Base-by-base conservation (phyloP, 345 rosid species). In the Camelina hispida region DNA sequence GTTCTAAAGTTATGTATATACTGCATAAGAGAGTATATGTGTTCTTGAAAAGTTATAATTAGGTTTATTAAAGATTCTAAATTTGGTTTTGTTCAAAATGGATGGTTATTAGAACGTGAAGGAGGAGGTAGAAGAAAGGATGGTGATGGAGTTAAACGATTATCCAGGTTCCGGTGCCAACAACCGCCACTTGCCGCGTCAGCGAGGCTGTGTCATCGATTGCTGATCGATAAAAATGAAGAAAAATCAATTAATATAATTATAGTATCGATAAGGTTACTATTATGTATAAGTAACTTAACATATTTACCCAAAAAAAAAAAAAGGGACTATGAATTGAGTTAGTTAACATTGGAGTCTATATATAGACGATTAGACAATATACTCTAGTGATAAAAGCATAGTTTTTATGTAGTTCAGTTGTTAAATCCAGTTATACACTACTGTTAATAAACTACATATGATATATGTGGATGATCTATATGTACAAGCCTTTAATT, bases 141-240 rank as follows among this genome's bases (percentile, higher is more conserved):
- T 64, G 78, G 40, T 2, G 5, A 53, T 81, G 76, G 86, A 87
- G 72, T 37, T 88, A 48, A 83, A 83, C 38, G 96, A 90, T 68
- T 88, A 88, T 75, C 93, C 90, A 5, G 93, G 93, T 22, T 79
- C 89, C 0, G 96, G 91, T 43, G 91, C 96, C 35, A 90, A 90
- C 62, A 81, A 88, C 66, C 93, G 93, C 46, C 96, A 90, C 75
- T 84, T 87, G 56, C 96, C 96, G 58, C 80, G 79, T 65, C 80
- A 82, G 22, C 75, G 82, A 82, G 81, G 77, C 38, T 85, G 88
- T 55, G 44, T 25, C 9, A 70, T 78, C 38, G 83, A 85, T 73
- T 86, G 71, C 42, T 76, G 57, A 76, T 66, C 44, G 14, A 54
- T 47, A 46, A 6, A 35, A 35, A 28, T 44, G 32, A 57, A 32